phyloP scores from a whole-genome alignment of 257 asterid species.

The Capsicum pubescens region DNA sequence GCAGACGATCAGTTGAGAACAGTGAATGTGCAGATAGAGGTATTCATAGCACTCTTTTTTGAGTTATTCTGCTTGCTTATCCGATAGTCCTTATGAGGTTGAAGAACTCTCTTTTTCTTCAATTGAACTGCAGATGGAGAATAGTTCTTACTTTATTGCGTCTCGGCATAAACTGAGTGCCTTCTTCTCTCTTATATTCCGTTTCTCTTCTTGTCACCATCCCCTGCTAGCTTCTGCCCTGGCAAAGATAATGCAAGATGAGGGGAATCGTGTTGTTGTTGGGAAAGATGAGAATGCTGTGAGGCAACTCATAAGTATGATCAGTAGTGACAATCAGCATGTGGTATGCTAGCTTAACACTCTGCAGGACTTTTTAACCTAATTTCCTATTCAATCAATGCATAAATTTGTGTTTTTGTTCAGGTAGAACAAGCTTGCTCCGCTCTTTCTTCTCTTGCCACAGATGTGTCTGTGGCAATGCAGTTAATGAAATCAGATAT shows the following conservation, averaged over 20 bases:
- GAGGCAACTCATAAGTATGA: slow-evolving; percentile 99
- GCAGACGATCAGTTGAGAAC: slow-evolving; percentile 90
- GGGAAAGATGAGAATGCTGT: slow-evolving; percentile 98
- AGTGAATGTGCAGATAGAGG: slow-evolving; percentile 96
- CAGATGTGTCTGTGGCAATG: slow-evolving; percentile 88
- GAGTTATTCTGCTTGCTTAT: slow-evolving; percentile 31
- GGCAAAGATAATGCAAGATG: slow-evolving; percentile 97
- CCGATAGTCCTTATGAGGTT: slow-evolving; percentile 33
- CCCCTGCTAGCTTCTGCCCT: slow-evolving; percentile 98
- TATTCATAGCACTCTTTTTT: slow-evolving; percentile 44
- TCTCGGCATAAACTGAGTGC: slow-evolving; percentile 98
- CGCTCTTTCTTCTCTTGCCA: slow-evolving; percentile 92
- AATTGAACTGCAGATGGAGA: slow-evolving; percentile 77
- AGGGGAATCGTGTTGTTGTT: slow-evolving; percentile 85
- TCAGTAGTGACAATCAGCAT: slow-evolving; percentile 94
- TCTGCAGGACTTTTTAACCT: slow-evolving; percentile 31
- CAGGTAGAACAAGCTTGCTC: slow-evolving; percentile 99
- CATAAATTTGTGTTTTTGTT: slow-evolving; percentile 38
- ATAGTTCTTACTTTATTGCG: slow-evolving; percentile 91
- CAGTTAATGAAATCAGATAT: slow-evolving; percentile 90
- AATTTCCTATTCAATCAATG: slow-evolving; percentile 18
- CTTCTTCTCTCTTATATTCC: slow-evolving; percentile 97
- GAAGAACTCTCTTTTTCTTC: slow-evolving; percentile 35
- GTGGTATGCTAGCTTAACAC: slow-evolving; percentile 68
- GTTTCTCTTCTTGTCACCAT: slow-evolving; percentile 99